Conservation (phyloP, 2,329 filamentous ascomycete species). For the Graphilbum ipis-grandicollis region DNA sequence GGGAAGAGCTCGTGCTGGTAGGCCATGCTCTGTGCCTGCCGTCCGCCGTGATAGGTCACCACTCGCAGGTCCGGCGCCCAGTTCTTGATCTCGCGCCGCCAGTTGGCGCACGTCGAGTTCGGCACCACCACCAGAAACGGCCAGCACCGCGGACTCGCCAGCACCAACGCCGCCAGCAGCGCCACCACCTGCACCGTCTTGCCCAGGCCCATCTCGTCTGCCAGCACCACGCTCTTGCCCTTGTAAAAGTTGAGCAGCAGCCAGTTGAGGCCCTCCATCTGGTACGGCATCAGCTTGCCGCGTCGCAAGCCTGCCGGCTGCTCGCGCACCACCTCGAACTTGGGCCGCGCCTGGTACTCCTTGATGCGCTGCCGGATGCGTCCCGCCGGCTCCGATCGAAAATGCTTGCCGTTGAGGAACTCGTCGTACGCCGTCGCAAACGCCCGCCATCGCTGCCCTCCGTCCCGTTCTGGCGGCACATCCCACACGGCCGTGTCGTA, state of each 20-base stretch:
- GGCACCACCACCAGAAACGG: constrained; percentile 88
- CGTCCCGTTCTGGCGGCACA: constrained; percentile 50
- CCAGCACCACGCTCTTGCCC: constrained; percentile 72
- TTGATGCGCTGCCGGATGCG: constrained; percentile 51
- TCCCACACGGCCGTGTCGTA: constrained; percentile 94
- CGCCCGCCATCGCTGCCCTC: constrained; percentile 52
- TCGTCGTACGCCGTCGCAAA: constrained; percentile 76
- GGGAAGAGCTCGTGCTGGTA: constrained; percentile 79
- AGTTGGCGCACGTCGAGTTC: constrained; percentile 93
- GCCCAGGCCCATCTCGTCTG: constrained; percentile 95
- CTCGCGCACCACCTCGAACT: constrained; percentile 51
- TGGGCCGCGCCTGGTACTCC: constrained; percentile 37
- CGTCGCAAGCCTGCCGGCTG: constrained; percentile 62
- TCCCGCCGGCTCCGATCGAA: constrained; percentile 35
- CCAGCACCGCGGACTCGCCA: constrained; percentile 57
- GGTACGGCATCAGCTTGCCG: constrained; percentile 74
- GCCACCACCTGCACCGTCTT: constrained; percentile 92
- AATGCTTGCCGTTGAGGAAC: constrained; percentile 64
- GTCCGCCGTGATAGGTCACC: constrained; percentile 80
- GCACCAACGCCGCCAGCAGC: constrained; percentile 56
- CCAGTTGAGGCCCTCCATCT: constrained; percentile 89
- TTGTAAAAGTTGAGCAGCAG: constrained; percentile 78
- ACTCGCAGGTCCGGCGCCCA: constrained; percentile 79
- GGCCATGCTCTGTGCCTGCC: constrained; percentile 55
- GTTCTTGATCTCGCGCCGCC: constrained; percentile 87